Percentiles rank a stretch among this genome's conserved stretches.
Conservation (phyloP, 257 asterid genomes). For the Solanum chilense region DNA sequence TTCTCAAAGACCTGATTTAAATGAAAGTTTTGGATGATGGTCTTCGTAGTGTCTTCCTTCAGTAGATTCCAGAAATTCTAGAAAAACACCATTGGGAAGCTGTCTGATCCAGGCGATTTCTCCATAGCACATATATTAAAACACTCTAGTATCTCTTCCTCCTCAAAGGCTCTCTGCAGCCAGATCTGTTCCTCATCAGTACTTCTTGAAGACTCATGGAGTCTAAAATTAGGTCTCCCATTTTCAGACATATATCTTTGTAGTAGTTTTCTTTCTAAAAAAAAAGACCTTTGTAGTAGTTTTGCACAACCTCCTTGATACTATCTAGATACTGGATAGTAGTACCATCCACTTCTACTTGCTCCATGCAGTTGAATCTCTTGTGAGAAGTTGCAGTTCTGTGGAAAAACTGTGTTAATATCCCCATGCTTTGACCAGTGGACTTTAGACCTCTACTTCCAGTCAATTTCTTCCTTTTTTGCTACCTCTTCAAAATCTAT, state of each 20-base stretch:
- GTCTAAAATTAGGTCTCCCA: neutral
- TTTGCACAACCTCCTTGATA: neutral
- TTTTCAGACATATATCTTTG: neutral
- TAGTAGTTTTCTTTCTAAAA: neutral
- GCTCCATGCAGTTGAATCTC: neutral
- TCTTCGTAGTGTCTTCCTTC: neutral
- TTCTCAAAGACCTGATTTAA: neutral
- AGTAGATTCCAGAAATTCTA: neutral
- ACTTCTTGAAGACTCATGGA: neutral
- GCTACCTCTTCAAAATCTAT: neutral
- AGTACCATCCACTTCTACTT: neutral
- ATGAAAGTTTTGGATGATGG: neutral
- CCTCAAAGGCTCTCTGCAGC: neutral
- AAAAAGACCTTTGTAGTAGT: neutral
- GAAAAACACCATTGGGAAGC: neutral
- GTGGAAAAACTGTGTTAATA: neutral
- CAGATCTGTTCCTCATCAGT: neutral
- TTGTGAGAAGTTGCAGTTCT: neutral
- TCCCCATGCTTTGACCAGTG: neutral
- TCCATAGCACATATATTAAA: neutral
- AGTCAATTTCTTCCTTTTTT: neutral
- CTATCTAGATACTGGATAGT: neutral
- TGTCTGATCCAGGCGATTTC: neutral
- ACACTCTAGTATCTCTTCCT: neutral
- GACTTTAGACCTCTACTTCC: neutral